phyloP scores from a whole-genome alignment of 164 flowering plant genomes.

The Aristolochia californica region DNA sequence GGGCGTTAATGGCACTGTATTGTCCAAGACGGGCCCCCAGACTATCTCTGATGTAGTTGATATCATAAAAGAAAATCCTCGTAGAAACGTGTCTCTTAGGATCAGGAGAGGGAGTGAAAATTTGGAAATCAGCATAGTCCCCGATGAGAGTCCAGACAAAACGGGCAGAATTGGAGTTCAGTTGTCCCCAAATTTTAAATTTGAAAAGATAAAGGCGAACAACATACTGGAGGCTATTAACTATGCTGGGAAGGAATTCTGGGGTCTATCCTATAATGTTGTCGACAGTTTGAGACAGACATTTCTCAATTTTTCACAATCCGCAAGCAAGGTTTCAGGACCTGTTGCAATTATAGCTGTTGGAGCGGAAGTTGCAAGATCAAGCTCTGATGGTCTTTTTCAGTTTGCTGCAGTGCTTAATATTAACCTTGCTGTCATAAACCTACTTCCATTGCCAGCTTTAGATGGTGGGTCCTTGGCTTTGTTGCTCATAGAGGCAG shows the following conservation, averaged over 20 bases:
- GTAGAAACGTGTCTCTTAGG: conserved; percentile 50
- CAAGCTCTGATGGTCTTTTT: conserved; percentile 73
- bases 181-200: conserved; percentile 65
- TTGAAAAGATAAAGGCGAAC: conserved; percentile 41
- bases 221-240: conserved; percentile 43
- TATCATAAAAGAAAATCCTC: conserved; percentile 59
- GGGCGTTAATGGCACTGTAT: conserved; percentile 44
- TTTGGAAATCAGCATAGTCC: conserved; percentile 52
- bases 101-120: conserved; percentile 45
- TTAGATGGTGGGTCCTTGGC: conserved; percentile 93
- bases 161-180: conserved; percentile 88
- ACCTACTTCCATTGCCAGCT: conserved; percentile 94
- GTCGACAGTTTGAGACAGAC: conserved; percentile 81
- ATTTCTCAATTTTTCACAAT: conserved; percentile 69
- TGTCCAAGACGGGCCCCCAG: conserved; percentile 41
- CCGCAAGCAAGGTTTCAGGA: conserved; percentile 86
- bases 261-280: conserved; percentile 66
- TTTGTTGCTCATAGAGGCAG: conserved; percentile 75
- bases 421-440: conserved; percentile 87
- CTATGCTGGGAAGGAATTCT: conserved; percentile 57
- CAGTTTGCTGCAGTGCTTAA: conserved; percentile 91
- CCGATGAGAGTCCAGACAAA: conserved; percentile 74
- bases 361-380: conserved; percentile 95
- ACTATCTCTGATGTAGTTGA: conserved; percentile 67
- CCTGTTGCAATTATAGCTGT: conserved; percentile 97